Base-by-base conservation (phyloP, 2,329 filamentous ascomycete species). In the Ilyonectria mors-panacis region DNA sequence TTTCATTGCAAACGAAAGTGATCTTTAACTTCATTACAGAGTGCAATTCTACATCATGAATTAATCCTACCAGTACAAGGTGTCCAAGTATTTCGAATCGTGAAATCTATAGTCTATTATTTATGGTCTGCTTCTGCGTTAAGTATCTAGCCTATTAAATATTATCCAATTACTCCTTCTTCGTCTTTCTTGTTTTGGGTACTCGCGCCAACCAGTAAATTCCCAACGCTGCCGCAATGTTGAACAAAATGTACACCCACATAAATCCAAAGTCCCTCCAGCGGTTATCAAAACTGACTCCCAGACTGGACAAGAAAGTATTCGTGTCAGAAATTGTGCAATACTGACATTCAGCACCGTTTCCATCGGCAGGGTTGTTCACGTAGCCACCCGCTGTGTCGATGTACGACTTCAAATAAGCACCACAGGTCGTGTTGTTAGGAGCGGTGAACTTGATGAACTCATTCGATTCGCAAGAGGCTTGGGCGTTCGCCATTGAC, bases 231-330 rank as follows among this genome's bases (percentile, higher is more conserved):
- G 81, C 83, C 30, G 78, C 76, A 35, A 86, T 75, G 66, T 88
- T 88, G 75, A 88, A 87, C 15, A 80, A 77, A 58, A 86, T 81
- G 62, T 86, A 88, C 0, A 80, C 83, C 79, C 84, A 87, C 59
- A 87, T 78, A 26, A 89, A 79, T 3, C 87, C 87, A 61, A 85
- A 86, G 69, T 89, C 86, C 51, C 87, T 82, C 86, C 87, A 89
- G 33, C 85, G 77, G 50, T 87, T 75, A 47, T 74, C 75, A 69
- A 85, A 88, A 54, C 78, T 80, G 61, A 86, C 82, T 48, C 81
- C 80, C 51, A 83, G 80, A 0, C 48, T 68, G 1, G 80, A 66
- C 65, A 85, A 68, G 68, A 82, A 83, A 6, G 70, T 64, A 67
- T 85, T 81, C 3, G 82, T 81, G n/a, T 78, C 73, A 13, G 73